Conservation (phyloP, 148 eudicot genomes). For the Rhododendron kiyosumense region DNA sequence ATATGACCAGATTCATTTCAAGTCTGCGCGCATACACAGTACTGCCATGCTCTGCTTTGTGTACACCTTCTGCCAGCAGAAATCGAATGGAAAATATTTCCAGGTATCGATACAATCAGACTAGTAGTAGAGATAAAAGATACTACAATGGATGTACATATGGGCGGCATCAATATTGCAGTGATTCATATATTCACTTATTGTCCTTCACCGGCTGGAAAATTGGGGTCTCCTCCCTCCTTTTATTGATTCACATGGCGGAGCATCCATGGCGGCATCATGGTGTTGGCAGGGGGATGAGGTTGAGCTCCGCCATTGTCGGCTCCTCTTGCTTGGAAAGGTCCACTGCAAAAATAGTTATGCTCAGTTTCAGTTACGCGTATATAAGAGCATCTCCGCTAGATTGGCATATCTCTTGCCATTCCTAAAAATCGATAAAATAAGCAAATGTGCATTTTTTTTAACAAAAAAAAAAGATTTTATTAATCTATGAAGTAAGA, state of each 20-base stretch:
- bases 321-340: constrained; percentile 22
- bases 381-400: background rate
- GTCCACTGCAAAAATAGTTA: constrained; percentile 26
- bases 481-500: no score
- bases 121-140: background rate
- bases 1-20: background rate
- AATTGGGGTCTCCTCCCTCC: background rate
- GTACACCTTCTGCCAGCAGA: background rate
- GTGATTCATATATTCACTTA: background rate
- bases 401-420: background rate
- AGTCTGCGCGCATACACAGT: background rate
- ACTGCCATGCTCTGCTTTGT: background rate
- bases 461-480: background rate
- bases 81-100: background rate
- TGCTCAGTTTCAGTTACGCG: background rate
- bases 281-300: constrained; percentile 13
- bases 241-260: constrained; percentile 27
- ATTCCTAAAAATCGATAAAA: background rate
- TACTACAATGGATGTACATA: background rate
- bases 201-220: background rate
- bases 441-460: background rate
- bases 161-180: background rate
- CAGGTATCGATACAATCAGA: background rate
- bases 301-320: constrained; percentile 13
- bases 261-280: constrained; percentile 63